Base-by-base conservation (phyloP, 345 rosid genomes). In the Zanthoxylum bungeanum region DNA sequence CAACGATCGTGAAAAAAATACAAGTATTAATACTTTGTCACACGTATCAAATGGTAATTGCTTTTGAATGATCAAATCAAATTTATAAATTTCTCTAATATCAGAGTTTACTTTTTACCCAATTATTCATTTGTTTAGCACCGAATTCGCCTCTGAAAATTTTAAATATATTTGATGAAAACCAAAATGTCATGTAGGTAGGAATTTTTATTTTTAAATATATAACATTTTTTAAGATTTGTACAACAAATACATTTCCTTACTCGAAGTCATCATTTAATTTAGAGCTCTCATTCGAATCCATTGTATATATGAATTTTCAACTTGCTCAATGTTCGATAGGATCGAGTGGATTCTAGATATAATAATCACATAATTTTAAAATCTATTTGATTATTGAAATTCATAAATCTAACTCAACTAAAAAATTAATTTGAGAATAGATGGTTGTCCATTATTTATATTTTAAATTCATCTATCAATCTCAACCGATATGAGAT, bases 261-360 rank as follows among this genome's bases (percentile, higher is more conserved):
- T 69, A 34, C 30, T 24, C 37, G 33, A 56, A 70, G 71, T 76
- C 71, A 58, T 36, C 30, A 22, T 22, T 51, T 66, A 22, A 50
- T 17, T 21, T n/a, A 31, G 1, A 5, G 40, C 40, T n/a, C 49
- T 49, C 44, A 51, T 57, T 70, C 42, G 39, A 16, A 57, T 69
- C 25, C 55, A 69, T 42, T 40, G 64, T 3, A 44, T 56, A 5
- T 9, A 37, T 58, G 16, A 1, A 12, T 24, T 14, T 44, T 4
- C 14, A 44, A 14, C 4, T 14, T 44, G 49, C 49, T 44, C 49
- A 44, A 14, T 17, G 49, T 17, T 14, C 4, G 19, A n/a, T n/a
- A n/a, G n/a, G n/a, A n/a, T n/a, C n/a, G n/a, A n/a, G n/a, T n/a
- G n/a, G n/a, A n/a, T n/a, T n/a, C n/a, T n/a, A n/a, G n/a, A n/a